A percentile compares a stretch with the other conserved stretches of the same genome.
These are phyloP conservation scores for Candida ulmi DNA, from an alignment of 805 yeast species.

Conservation along the genomic window DNA sequence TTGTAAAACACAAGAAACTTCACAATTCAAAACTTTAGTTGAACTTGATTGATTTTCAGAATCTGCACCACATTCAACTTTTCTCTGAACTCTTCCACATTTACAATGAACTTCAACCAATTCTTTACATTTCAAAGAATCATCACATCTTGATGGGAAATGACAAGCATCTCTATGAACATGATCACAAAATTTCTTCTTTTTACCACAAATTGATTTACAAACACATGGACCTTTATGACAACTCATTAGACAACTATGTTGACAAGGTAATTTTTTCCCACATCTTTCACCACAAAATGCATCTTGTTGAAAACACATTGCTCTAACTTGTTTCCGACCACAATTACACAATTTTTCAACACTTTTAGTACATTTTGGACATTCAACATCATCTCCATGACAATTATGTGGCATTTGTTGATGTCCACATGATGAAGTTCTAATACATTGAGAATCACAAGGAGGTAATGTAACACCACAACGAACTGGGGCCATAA, in stretches of 20 bases:
- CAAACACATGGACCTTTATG: constrained; percentile 67
- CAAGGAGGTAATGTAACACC: constrained; percentile 68
- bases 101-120: constrained; percentile 47
- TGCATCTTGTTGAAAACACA: constrained; percentile 62
- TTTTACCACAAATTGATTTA: constrained; percentile 49
- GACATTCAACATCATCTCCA: constrained; percentile 57
- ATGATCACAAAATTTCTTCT: constrained; percentile 60
- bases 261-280: constrained; percentile 40
- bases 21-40: constrained; percentile 50
- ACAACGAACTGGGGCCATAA: constrained; percentile 81
- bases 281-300: constrained; percentile 69
- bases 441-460: constrained; percentile 55
- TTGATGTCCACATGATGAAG: constrained; percentile 61
- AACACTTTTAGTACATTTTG: constrained; percentile 65
- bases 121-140: constrained; percentile 45
- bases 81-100: constrained; percentile 53
- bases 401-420: constrained; percentile 74
- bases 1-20: constrained; percentile 58
- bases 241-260: constrained; percentile 48
- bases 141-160: constrained; percentile 46
- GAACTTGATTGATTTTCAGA: constrained; percentile 24
- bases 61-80: constrained; percentile 55
- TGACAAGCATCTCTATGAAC: constrained; percentile 63
- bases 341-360: constrained; percentile 62
- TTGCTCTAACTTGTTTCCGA: constrained; percentile 45